Evolutionary conservation across 768 basidiomycete species (phyloP).

Genomic region (Phlegmacium glaucopus): DNA sequence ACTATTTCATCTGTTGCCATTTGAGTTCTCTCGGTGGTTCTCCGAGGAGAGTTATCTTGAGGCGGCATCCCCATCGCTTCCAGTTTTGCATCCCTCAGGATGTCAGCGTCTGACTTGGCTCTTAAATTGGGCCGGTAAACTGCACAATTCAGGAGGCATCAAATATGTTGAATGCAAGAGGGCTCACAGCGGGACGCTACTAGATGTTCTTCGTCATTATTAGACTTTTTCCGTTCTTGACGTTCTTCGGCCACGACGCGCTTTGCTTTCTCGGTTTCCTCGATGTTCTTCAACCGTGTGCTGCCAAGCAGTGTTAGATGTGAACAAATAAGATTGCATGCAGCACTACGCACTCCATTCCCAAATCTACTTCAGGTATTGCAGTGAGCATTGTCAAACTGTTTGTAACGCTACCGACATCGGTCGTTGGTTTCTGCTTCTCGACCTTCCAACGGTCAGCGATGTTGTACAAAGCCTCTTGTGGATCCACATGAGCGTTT

Average conservation of each 20-base stretch:
- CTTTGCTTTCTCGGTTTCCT: conserved; percentile 97
- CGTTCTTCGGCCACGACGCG: conserved; percentile 75
- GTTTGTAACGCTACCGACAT: conserved; percentile 93
- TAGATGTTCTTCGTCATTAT: conserved; percentile 77
- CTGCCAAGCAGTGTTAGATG: conserved; percentile 36
- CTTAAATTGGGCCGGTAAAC: conserved; percentile 84
- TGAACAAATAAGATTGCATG: neutral
- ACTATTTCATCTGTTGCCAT: conserved; percentile 93
- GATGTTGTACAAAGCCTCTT: conserved; percentile 74
- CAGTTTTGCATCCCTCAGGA: conserved; percentile 82
- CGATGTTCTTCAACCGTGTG: conserved; percentile 89
- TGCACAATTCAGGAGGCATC: conserved; percentile 24
- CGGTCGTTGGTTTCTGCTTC: conserved; percentile 54
- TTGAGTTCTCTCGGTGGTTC: conserved; percentile 57
- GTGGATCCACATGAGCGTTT: conserved; percentile 56
- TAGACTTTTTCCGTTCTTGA: conserved; percentile 50
- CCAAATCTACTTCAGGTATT: conserved; percentile 96
- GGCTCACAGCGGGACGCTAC: conserved; percentile 85
- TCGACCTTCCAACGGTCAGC: conserved; percentile 64
- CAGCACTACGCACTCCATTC: conserved; percentile 84
- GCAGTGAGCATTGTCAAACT: conserved; percentile 95
- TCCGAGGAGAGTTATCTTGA: conserved; percentile 45
- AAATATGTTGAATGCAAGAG: neutral
- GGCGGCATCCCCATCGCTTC: conserved; percentile 79
- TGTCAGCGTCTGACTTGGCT: conserved; percentile 84